Percentiles rank a stretch among this genome's conserved stretches.
phyloP scores from a whole-genome alignment of 106 monocot genomes.

The Phalaenopsis equestris region DNA sequence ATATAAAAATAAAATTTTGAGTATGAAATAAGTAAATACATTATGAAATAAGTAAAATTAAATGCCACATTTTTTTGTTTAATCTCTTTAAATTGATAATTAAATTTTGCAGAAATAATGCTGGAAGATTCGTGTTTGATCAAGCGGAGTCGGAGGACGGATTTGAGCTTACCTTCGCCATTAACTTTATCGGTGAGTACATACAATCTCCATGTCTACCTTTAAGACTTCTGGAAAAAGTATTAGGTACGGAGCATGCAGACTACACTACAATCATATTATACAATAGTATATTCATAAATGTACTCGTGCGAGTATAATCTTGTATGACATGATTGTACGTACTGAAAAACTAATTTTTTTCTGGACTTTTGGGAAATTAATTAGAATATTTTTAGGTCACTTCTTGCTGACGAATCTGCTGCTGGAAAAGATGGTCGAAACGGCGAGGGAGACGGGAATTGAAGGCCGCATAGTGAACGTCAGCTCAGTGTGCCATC shows the following conservation, averaged over 20 bases:
- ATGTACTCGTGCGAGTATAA: too few relatives aligned
- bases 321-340: too few relatives aligned
- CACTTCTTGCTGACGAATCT: slow-evolving; percentile 41
- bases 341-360: too few relatives aligned
- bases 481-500: slow-evolving; percentile 41
- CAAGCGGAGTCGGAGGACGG: slow-evolving; percentile 32
- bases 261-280: too few relatives aligned
- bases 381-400: slow-evolving; percentile 17
- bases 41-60: too few relatives aligned
- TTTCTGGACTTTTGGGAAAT: neutral
- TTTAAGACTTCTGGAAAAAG: too few relatives aligned
- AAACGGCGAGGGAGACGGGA: slow-evolving; percentile 29
- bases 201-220: too few relatives aligned
- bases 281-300: too few relatives aligned
- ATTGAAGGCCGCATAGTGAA: slow-evolving; percentile 48
- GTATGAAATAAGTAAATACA: too few relatives aligned
- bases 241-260: too few relatives aligned
- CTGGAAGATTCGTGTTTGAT: slow-evolving; percentile 33
- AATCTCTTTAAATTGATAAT: neutral
- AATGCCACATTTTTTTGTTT: neutral
- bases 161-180: slow-evolving; percentile 58
- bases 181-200: slow-evolving; percentile 42
- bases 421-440: slow-evolving; percentile 44
- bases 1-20: too few relatives aligned
- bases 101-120: slow-evolving; percentile 43